Base-by-base conservation (phyloP, 2,329 filamentous ascomycete species). In the Aspergillus brasiliensis region DNA sequence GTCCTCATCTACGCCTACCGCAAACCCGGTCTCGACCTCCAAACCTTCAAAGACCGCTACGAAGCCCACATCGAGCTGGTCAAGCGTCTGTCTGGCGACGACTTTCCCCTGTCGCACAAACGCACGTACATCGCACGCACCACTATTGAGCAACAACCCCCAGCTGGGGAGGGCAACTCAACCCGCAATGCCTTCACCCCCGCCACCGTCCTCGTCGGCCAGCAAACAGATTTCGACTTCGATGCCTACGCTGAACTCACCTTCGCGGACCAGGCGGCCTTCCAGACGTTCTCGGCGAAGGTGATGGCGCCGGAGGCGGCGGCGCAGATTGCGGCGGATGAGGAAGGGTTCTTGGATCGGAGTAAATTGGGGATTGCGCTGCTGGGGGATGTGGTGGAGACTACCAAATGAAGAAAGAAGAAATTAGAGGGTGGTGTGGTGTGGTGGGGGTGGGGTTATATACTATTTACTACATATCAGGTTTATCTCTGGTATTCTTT, bases 11-110 rank as follows among this genome's bases (percentile, higher is more conserved):
- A 23, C 37, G 51, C 59, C 21, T 40, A 68, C 53, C 56, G 69
- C 57, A 69, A 69, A 27, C 64, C 60, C 3, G 63, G 66, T 11
- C 44, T 68, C 11, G 64, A 65, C 19, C 62, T 61, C 15, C 52
- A 62, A 28, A 57, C 64, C n/a, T 71, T 70, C 60, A 63, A 63
- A 31, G 59, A 55, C 2, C 62, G 61, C 44, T 71, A 69, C 42
- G 68, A 71, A 31, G 62, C 63, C 6, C 65, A 67, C 49, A 47
- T 61, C 23, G 37, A 47, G 0, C 63, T 69, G 13, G 15, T 68
- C 21, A 68, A 69, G 47, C 51, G 54, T 23, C 44, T 71, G 2
- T 13, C 65, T 6, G 61, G 61, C 5, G 60, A 65, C 15, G 56
- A 62, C 10, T 69, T 66, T 15, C 66, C 67, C 3, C 58, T 65